Evolutionary conservation across 495 filamentous ascomycete genomes (phyloP).

Genomic region (Penicillium canariense): DNA sequence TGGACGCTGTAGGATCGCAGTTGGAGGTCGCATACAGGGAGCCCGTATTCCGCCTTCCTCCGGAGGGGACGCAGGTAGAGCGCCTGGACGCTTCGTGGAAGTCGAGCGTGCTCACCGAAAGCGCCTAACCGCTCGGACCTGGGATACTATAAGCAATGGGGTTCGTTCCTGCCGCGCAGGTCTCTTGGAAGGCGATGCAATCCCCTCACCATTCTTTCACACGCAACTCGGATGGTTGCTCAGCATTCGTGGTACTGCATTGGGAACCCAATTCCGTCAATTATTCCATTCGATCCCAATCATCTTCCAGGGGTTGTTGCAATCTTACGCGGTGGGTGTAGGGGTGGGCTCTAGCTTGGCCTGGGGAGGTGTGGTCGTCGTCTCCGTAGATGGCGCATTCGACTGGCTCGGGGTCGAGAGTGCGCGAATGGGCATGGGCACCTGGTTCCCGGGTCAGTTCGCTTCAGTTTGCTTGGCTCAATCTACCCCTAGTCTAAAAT

Average conservation of each 20-base stretch:
- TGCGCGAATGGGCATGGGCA: constrained; percentile 24
- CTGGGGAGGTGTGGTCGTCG: constrained; percentile 13
- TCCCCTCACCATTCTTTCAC: constrained; percentile 33
- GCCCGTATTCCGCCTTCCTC: constrained; percentile 65
- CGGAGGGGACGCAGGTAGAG: constrained; percentile 83
- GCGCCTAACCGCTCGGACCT: constrained; percentile 41
- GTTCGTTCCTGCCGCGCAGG: neutral
- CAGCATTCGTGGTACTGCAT: constrained; percentile 12
- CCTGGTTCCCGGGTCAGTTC: constrained; percentile 9
- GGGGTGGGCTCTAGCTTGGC: neutral
- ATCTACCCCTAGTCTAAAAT: neutral
- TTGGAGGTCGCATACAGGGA: constrained; percentile 87
- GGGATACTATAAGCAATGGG: constrained; percentile 12
- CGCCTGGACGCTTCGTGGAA: constrained; percentile 76
- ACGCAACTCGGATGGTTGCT: constrained; percentile 16
- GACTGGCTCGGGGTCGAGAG: constrained; percentile 26
- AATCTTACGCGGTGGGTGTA: neutral
- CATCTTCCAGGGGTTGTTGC: neutral
- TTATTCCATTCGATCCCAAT: neutral
- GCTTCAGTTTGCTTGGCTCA: neutral
- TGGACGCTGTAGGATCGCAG: constrained; percentile 87
- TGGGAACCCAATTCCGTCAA: neutral
- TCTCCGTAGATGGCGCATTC: constrained; percentile 14
- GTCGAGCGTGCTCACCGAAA: constrained; percentile 45
- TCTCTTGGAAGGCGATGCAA: neutral